phyloP scores from a whole-genome alignment of 1,139 yeast genomes.

The Candida sanyaensis region DNA sequence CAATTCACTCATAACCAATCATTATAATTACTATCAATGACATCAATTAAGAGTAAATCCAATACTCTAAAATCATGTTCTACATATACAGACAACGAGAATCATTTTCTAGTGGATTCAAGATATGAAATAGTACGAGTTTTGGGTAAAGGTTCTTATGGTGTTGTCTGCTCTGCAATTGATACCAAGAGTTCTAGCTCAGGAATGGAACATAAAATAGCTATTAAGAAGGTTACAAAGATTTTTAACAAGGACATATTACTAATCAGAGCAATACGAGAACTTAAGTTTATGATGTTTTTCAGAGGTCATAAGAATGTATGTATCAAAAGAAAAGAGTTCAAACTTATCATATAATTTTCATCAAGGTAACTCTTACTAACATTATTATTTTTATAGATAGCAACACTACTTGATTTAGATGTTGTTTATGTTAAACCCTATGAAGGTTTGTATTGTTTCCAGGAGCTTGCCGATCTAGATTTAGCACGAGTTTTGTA shows the following conservation, averaged over 20 bases:
- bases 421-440: conserved; percentile 68
- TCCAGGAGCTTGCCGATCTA: conserved; percentile 74
- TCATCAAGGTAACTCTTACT: too few species aligned
- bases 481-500: conserved; percentile 80
- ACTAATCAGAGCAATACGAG: conserved; percentile 75
- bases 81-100: conserved; percentile 15
- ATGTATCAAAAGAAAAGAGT: conserved; percentile 16
- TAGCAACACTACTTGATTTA: conserved; percentile 69
- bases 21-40: conserved; percentile 7
- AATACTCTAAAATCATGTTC: conserved; percentile 13
- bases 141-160: conserved; percentile 88
- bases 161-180: conserved; percentile 81
- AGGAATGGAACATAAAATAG: conserved; percentile 34
- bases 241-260: conserved; percentile 67
- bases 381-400: conserved; percentile 27
- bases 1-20: background rate
- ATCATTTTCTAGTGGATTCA: conserved; percentile 60
- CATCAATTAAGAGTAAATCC: conserved; percentile 11
- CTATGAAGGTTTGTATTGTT: conserved; percentile 83
- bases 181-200: conserved; percentile 44
- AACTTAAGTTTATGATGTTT: conserved; percentile 72
- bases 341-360: too few species aligned
- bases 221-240: conserved; percentile 76
- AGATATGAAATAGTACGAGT: conserved; percentile 64
- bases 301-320: conserved; percentile 80